A percentile compares a stretch with the other conserved stretches of the same genome.
phyloP scores from a whole-genome alignment of 78 protist species.

The Dictyostelium brefeldianum region DNA sequence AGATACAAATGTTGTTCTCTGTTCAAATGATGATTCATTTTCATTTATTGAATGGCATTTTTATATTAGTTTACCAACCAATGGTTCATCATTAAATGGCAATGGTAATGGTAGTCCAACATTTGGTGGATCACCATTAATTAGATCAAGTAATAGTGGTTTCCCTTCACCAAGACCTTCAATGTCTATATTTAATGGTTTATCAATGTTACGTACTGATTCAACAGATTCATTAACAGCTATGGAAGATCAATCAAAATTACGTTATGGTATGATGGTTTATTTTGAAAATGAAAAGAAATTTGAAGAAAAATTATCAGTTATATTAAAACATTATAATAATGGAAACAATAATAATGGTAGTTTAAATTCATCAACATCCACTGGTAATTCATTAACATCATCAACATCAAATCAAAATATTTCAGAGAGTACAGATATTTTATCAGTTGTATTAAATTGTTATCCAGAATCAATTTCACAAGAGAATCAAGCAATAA shows the following conservation, averaged over 20 bases:
- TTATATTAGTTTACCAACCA: slow-evolving; percentile 61
- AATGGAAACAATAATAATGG: slow-evolving; percentile 14
- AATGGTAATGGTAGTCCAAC: background rate
- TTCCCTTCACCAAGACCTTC: slow-evolving; percentile 16
- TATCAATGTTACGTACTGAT: slow-evolving; percentile 69
- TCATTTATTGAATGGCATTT: slow-evolving; percentile 59
- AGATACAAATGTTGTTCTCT: slow-evolving; percentile 18
- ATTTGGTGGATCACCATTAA: slow-evolving; percentile 1
- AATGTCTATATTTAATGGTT: slow-evolving; percentile 49
- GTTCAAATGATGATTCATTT: background rate
- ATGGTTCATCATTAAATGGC: background rate
- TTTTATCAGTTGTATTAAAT: slow-evolving; percentile 18
- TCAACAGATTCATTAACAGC: slow-evolving; percentile 43
- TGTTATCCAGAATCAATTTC: slow-evolving; percentile 41
- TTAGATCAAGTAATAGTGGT: background rate
- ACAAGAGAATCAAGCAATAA: slow-evolving; percentile 38
- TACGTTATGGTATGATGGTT: slow-evolving; percentile 80
- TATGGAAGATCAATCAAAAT: slow-evolving; percentile 52
- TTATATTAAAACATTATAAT: slow-evolving; percentile 33
- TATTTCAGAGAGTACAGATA: slow-evolving; percentile 37
- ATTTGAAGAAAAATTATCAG: slow-evolving; percentile 17
- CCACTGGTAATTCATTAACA: background rate
- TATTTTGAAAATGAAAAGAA: slow-evolving; percentile 33
- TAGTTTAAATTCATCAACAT: background rate
- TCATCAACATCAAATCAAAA: background rate